Conservation (phyloP, 345 rosid species). For the Orychophragmus violaceus region DNA sequence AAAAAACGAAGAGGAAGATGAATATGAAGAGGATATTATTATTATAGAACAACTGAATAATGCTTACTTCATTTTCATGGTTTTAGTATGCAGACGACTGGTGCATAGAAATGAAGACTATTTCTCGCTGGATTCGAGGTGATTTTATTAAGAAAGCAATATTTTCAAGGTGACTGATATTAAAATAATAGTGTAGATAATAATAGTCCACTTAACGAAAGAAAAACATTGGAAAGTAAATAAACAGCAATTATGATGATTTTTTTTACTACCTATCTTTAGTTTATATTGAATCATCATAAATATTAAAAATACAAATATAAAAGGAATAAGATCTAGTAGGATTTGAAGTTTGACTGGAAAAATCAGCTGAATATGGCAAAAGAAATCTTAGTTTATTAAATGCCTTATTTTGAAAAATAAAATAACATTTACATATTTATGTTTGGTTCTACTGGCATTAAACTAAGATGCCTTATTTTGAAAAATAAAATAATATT, state of each 20-base stretch:
- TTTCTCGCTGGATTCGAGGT: background rate
- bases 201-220: background rate
- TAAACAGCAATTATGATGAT: background rate
- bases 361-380: background rate
- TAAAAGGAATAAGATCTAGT: background rate
- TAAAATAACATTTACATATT: background rate
- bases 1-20: background rate
- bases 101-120: background rate
- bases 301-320: no score
- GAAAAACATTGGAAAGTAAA: background rate
- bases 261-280: background rate
- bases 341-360: background rate
- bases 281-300: background rate
- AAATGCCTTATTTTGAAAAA: background rate
- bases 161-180: background rate
- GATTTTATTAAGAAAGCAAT: background rate
- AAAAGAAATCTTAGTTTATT: background rate
- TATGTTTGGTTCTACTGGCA: no score
- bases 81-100: background rate
- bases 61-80: slow-evolving; percentile 15
- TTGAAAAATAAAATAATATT: background rate
- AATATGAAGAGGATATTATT: background rate
- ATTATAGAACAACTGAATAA: background rate
- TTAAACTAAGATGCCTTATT: no score
- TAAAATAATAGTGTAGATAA: background rate